Evolutionary conservation across 192 early-diverging fungal genomes (phyloP), one percentile per base, ranked within the genome.

Genomic region (Endogone sp.): DNA sequence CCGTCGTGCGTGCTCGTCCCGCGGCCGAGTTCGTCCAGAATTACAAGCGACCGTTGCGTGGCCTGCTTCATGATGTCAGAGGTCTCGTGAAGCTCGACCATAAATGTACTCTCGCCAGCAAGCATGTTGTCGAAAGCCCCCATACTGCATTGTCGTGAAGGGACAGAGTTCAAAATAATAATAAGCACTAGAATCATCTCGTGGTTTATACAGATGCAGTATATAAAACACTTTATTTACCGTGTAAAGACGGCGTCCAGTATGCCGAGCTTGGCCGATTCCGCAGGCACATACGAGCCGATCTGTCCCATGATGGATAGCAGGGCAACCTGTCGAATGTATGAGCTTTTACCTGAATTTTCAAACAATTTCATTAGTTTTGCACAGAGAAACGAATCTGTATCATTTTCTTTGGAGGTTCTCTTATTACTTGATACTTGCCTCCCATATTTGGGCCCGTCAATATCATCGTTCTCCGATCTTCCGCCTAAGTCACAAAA

Each of bases 401-500:
- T 60, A 57, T 58, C 3, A 20, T 3, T 6, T 20, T 24, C 9
- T 59, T 16, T 60, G n/a, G 2, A 25, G 4, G 23, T 23, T 2
- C 27, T 28, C 28, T 22, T n/a, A 64, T 9, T 25, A 28, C 24
- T 2, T 4, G 9, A 0, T 54, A 77, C 67, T 90, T 87, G 29
- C 92, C 92, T 3, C 90, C 91, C 92, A 95, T 93, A 68, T 94
- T 94, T 13, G 92, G 93, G 30, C 91, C 85, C 0, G 82, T 87
- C 6, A 91, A 66, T 13, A 83, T 73, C 72, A 84, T 67, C 4
- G 79, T 68, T 32, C 78, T 71, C 25, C 70, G 54, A 0, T 61
- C 66, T 6, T 64, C 75, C 0, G 32, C 64, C 44, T 66, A n/a
- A n/a, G n/a, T n/a, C n/a, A 65, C 2, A 6, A 32, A 57, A 22